Evolutionary conservation across 2,329 filamentous ascomycete genomes (phyloP), one percentile per base, ranked within the genome.

Genomic region (Chaetomium olivaceum): DNA sequence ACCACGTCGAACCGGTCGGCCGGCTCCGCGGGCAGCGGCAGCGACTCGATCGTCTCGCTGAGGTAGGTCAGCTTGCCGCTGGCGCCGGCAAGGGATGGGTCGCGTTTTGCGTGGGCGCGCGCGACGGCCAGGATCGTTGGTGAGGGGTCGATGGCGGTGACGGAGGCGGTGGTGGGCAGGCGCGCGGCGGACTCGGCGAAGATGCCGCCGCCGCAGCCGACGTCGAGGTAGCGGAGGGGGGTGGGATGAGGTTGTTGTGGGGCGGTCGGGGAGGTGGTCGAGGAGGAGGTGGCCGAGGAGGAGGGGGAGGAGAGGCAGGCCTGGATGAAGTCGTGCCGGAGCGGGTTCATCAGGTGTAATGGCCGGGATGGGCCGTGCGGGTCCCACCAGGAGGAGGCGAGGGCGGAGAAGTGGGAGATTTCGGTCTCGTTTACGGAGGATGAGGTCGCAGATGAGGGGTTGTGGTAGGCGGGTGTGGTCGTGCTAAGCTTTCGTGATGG

Each of bases 331-430:
- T 93, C 89, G 80, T 98, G 93, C 39, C 95, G 93, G 55, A 97
- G 87, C 1, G 95, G 95, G 80, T 99, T 98, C 94, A 99, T 98
- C 71, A 97, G 89, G 78, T 99, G 95, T 2, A 99, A 87, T 65
- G 97, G 88, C 48, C 94, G 88, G 4, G 93, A 97, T 7, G 94
- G 90, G 60, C 95, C 95, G 75, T 97, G 89, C 1, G 94, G 91
- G 78, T 98, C 93, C 95, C 95, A 99, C 95, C 95, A 99, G 73
- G 90, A 90, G 70, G 91, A 91, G 70, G 95, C 95, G 74, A 99
- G 91, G 69, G 88, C 88, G 74, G 93, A 93, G 85, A 99, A 99
- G 82, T 99, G 95, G 21, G 91, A 91, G 70, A 99, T 87, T 81
- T 99, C 94, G 71, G 89, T 87, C 61, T 91, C 86, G 73, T 96